Evolutionary conservation across 2,329 filamentous ascomycete species (phyloP), one percentile per base, ranked within the genome.

Genomic region (Elsinoe ampelina): DNA sequence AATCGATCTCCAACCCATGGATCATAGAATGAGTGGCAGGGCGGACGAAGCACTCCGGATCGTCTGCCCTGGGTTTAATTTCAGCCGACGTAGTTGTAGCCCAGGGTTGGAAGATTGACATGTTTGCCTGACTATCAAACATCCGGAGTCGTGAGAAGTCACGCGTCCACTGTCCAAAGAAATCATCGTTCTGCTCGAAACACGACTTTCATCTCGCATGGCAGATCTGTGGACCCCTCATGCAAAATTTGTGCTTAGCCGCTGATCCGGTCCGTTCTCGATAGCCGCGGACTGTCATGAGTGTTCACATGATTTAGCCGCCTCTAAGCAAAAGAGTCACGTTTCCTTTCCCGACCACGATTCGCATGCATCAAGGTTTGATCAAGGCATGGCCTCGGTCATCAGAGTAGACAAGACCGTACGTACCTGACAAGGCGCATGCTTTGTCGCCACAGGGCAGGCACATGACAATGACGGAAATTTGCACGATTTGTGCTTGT

Each of bases 211-310:
- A 52, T 52, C 32, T 35, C 3, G 12, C 30, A 52, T 22, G 12
- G 12, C 17, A 13, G 15, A 52, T 13, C 8, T 34, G n/a, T 30
- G 17, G 13, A 15, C 13, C 19, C 17, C 11, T 7, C 10, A 5
- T 19, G 5, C 48, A n/a, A n/a, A n/a, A n/a, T n/a, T n/a, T n/a
- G n/a, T n/a, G n/a, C n/a, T n/a, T n/a, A 20, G 48, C 32, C 48
- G 48, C 32, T 52, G 48, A 52, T 52, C 48, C 48, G 34, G 48
- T 52, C 48, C n/a, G 15, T 52, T 52, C 39, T 52, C 48, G 48
- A 52, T 38, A 52, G 48, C 48, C 48, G 48, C 48, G 48, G 34
- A 38, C 12, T 26, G 45, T 35, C 26, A 35, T 50, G 45, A 50
- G 17, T 50, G 45, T 50, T 12, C 45, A 35, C 34, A 35, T 52